Conservation (phyloP, 2,329 filamentous ascomycete genomes). For the Apiospora sp. region DNA sequence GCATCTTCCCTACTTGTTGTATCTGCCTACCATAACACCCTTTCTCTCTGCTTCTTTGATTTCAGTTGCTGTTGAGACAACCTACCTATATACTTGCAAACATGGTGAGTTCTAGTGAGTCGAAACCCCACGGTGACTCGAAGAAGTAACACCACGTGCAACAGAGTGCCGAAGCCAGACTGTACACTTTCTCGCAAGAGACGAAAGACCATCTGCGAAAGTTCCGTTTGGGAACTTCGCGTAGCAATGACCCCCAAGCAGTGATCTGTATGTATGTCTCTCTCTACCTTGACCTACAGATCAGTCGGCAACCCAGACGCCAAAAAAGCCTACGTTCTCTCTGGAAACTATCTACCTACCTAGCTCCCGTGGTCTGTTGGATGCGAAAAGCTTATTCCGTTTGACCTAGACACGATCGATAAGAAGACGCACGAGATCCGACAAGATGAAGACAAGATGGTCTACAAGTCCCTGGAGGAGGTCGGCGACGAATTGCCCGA, state of each 20-base stretch:
- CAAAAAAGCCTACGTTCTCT: not conserved
- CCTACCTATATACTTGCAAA: slow-evolving; percentile 5
- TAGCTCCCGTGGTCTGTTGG: not conserved
- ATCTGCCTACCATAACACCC: not conserved
- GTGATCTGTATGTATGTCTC: slow-evolving; percentile 82
- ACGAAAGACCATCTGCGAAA: slow-evolving; percentile 91
- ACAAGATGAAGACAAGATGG: slow-evolving; percentile 76
- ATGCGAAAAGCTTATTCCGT: slow-evolving; percentile 1
- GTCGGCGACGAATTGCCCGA: slow-evolving; percentile 91
- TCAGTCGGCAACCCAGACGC: not conserved
- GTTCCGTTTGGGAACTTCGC: slow-evolving; percentile 90
- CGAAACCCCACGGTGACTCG: too few species aligned
- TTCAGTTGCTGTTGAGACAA: not conserved
- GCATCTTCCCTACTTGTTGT: slow-evolving; percentile 1
- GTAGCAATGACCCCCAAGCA: slow-evolving; percentile 86
- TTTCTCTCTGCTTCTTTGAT: not conserved
- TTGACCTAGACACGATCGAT: slow-evolving; percentile 81
- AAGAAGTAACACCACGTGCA: not conserved
- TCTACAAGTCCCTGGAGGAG: slow-evolving; percentile 83
- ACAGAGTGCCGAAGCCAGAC: slow-evolving; percentile 79
- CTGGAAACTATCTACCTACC: not conserved
- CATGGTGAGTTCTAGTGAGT: not conserved
- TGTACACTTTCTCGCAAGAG: slow-evolving; percentile 92
- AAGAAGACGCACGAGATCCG: slow-evolving; percentile 89
- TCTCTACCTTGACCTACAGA: not conserved